phyloP scores from a whole-genome alignment of 2,329 filamentous ascomycete species.

The Nemania abortiva region DNA sequence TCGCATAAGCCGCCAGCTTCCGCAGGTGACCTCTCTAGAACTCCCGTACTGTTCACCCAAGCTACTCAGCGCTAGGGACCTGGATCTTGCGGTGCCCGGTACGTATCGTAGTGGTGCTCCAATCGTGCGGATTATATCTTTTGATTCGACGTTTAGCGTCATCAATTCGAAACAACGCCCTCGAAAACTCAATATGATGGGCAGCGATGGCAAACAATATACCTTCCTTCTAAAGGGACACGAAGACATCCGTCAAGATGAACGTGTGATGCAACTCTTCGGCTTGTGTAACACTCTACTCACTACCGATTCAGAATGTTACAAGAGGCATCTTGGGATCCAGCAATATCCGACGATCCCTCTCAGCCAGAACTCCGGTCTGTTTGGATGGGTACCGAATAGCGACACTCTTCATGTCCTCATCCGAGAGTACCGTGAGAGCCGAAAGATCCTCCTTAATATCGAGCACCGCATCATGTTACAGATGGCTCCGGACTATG shows the following conservation, averaged over 20 bases:
- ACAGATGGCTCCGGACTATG: constrained; percentile 99
- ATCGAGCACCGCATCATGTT: constrained; percentile 99
- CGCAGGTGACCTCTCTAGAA: constrained; percentile 91
- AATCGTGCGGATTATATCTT: constrained; percentile 86
- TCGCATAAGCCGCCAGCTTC: constrained; percentile 91
- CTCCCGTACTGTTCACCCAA: constrained; percentile 97
- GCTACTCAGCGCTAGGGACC: constrained; percentile 83
- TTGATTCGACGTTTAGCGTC: constrained; percentile 89
- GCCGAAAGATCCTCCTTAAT: constrained; percentile 95
- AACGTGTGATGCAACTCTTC: constrained; percentile 99
- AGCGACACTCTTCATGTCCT: constrained; percentile 97
- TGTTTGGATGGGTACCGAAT: constrained; percentile 96
- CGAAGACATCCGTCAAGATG: constrained; percentile 98
- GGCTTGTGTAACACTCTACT: constrained; percentile 97
- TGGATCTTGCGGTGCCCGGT: constrained; percentile 95
- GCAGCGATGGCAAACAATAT: constrained; percentile 89
- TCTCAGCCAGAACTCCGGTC: constrained; percentile 93
- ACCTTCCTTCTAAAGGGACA: constrained; percentile 97
- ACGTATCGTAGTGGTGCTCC: constrained; percentile 85
- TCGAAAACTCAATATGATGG: constrained; percentile 86
- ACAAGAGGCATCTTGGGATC: constrained; percentile 96
- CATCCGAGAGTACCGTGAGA: constrained; percentile 97
- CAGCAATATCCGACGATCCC: constrained; percentile 97
- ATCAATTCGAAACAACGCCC: constrained; percentile 98
- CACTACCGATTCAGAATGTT: constrained; percentile 92